Evolutionary conservation across 2,329 filamentous ascomycete genomes (phyloP), one percentile per base, ranked within the genome.

Genomic region (Alternaria ventricosa): DNA sequence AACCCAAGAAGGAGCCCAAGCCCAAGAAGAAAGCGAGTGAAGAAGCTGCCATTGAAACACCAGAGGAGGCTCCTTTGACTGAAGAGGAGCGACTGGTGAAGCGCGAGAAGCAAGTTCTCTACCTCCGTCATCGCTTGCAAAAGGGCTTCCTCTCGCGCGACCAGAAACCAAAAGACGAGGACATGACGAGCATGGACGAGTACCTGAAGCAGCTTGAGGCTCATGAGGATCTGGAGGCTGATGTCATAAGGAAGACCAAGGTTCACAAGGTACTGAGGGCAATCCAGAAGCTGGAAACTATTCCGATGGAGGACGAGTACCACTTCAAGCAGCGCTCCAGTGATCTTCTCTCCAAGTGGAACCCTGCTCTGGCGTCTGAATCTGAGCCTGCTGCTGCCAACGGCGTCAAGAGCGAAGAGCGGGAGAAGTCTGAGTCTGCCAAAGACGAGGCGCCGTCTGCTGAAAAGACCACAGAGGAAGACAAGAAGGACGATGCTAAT

Each of bases 201-300:
- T 93, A 90, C 74, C 85, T 96, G 61, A 87, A 86, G 28, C 93
- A 96, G 79, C 87, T 99, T 6, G 96, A 99, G 82, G 87, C 85
- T 8, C 90, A 89, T 85, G 79, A 88, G 1, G 92, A 97, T 68
- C 87, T 98, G 5, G 95, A 98, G 78, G 93, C 92, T 28, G 89
- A 89, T 69, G 96, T 97, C 72, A 97, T 98, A 74, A 89, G 92
- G 67, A 85, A 84, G 13, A 99, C 96, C 66, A 99, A 98, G 86
- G 97, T 99, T 81, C 95, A 98, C 88, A 99, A 99, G 84, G 95
- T 99, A 11, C 87, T 99, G 61, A 97, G 96, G 84, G 94, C 91
- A 5, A 96, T 99, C 70, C 84, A 97, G 74, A 97, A 97, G 84
- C 85, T 99, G 9, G 87, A 90, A 46, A 86, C 86, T 4, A 97